Evolutionary conservation across 2,329 filamentous ascomycete genomes (phyloP), one percentile per base, ranked within the genome.

Genomic region (Ophiostoma novo-ulmi): DNA sequence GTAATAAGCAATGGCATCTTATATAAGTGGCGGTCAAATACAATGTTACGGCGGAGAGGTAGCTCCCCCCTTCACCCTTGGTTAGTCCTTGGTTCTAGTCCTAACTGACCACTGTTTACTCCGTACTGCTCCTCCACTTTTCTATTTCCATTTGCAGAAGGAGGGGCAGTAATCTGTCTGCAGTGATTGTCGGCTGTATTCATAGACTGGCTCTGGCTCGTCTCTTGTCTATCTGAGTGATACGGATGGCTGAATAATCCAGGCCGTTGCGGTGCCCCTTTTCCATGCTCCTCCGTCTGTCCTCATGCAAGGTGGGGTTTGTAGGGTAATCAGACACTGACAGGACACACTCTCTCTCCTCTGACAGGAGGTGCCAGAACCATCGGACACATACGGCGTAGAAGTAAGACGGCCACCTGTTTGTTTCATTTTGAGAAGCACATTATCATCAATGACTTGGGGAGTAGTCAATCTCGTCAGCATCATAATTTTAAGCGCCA

Each of bases 81-180:
- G 44, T 17, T 48, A 48, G 44, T 8, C 38, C 38, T 8, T 39
- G 38, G 38, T 13, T 22, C n/a, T n/a, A 55, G 14, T 31, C 31
- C 31, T 31, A 31, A 31, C 31, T 31, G 31, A 31, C 44, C 44
- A 20, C 52, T 63, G 58, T 63, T 63, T 31, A 63, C 58, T 63
- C 52, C 52, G 52, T 58, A 58, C 31, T 20, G 58, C 22, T 63
- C 58, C 58, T 63, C 58, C 58, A 63, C 58, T 63, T 63, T 63
- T 63, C 58, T 31, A 26, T 61, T 61, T 63, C 58, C 13, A 17
- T 63, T 63, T 63, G n/a, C 26, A 63, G 52, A 63, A 63, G 22
- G 58, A 63, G 58, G 58, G 58, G 58, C 58, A 63, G 26, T 63
- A 22, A 63, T n/a, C 48, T 55, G n/a, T 26, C 10, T 58, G 52